Base-by-base conservation (phyloP, 1,284 basidiomycete species). In the Pisolithus thermaeus region DNA sequence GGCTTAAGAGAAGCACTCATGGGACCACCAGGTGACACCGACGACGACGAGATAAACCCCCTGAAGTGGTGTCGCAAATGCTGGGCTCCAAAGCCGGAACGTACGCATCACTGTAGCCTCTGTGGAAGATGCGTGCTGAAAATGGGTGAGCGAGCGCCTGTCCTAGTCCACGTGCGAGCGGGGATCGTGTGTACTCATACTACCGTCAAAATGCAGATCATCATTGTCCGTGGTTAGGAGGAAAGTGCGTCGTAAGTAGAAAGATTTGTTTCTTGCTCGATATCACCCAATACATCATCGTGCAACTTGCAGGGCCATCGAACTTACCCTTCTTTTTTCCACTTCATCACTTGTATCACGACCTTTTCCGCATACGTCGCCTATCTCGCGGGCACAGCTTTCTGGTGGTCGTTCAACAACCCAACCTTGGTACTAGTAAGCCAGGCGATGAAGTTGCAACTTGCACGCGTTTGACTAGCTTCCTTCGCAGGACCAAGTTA, bases 161-260 rank as follows among this genome's bases (percentile, higher is more conserved):
- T 16, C 16, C 28, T n/a, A 41, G 7, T 36, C 12, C 23, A 8
- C 14, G 25, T 27, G 27, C n/a, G 47, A 50, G 59, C 58, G 59
- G 25, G 16, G 46, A 50, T 59, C 58, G 59, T 12, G 28, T 22
- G 55, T 45, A 8, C 51, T 57, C 42, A 53, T 52, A 38, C 43
- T 23, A 53, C 8, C 6, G 16, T n/a, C 22, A 57, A 59, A 61
- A 61, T 39, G 56, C 56, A 90, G 91, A 95, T 65, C 92, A 94
- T 64, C 92, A 95, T 64, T 95, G 92, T 63, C 85, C 86, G 3
- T 95, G 92, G 92, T 71, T 94, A 14, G 88, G 81, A 38, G 72
- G 75, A 49, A 86, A 78, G 63, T 95, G 92, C 67, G 79, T 95
- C 48, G 87, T 87, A 63, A 63, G 83, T 74, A 39, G 35, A 7